Evolutionary conservation across 192 early-diverging fungal genomes (phyloP).

Genomic region (Linderina pennispora): DNA sequence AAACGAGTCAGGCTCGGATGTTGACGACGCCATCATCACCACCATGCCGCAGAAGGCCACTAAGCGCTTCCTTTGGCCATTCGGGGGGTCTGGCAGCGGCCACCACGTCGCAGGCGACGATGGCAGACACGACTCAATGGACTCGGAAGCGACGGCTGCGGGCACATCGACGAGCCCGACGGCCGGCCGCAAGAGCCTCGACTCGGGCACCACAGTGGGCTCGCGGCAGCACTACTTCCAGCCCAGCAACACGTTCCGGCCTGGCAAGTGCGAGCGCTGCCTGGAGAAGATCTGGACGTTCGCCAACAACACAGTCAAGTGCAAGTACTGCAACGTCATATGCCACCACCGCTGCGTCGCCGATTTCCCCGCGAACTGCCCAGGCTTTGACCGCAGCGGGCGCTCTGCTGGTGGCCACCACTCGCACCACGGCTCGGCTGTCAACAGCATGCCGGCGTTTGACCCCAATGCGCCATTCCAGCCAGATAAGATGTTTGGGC

Average conservation of each 20-base stretch:
- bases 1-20: slow-evolving; percentile 38
- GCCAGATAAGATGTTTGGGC: slow-evolving; percentile 60
- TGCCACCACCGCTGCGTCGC: slow-evolving; percentile 42
- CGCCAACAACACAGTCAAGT: slow-evolving; percentile 31
- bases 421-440: background rate
- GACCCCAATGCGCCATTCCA: slow-evolving; percentile 22
- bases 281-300: slow-evolving; percentile 42
- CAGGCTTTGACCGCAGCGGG: background rate
- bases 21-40: slow-evolving; percentile 42
- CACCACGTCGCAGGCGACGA: background rate
- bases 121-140: too few relatives aligned
- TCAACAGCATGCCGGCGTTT: slow-evolving; percentile 1
- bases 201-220: too few relatives aligned
- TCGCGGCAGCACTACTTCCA: slow-evolving; percentile 35
- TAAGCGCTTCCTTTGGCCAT: slow-evolving; percentile 47
- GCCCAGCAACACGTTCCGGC: slow-evolving; percentile 28
- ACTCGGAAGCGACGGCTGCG: background rate
- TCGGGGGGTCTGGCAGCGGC: slow-evolving; percentile 19
- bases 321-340: slow-evolving; percentile 39
- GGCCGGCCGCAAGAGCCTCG: too few relatives aligned
- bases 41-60: slow-evolving; percentile 41
- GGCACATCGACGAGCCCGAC: too few relatives aligned
- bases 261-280: slow-evolving; percentile 42
- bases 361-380: slow-evolving; percentile 35
- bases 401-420: background rate